Evolutionary conservation across 1,284 basidiomycete genomes (phyloP), one percentile per base, ranked within the genome.

Genomic region (Agroathelia rolfsii): DNA sequence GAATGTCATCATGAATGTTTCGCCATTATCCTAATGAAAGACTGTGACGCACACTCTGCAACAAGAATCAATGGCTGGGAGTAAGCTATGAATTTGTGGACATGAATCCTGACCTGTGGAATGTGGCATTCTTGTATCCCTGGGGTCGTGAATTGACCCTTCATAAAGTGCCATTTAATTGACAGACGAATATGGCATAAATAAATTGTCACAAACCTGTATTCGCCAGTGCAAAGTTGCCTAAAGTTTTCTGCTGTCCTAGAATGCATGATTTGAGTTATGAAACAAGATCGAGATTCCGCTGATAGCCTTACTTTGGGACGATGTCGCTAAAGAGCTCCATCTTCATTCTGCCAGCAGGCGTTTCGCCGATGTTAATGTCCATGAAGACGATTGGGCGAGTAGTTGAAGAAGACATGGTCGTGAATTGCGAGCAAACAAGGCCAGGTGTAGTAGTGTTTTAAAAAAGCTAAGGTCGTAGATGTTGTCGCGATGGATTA

Each of bases 191-290:
- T 16, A 23, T 9, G 22, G n/a, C n/a, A n/a, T n/a, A n/a, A n/a
- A n/a, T 28, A 10, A 33, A 29, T 22, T 27, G 24, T 11, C 11
- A 46, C 53, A 38, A 37, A 89, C 86, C 88, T 72, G 58, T 80
- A 87, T 60, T 97, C 93, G 19, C 95, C 94, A 0, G 94, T 97
- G 52, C 94, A 97, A 13, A 97, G 64, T 48, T 97, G 93, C 38
- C 94, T 70, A 49, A 98, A 98, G 64, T 98, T 98, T 60, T 98
- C 95, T 2, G 90, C 87, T 1, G 94, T 97, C 50, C 85, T 88
- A 43, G 13, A 34, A 28, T 14, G 18, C 15, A 18, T 11, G 9
- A 25, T 23, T 34, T n/a, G 14, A 12, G 10, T 17, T 9, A 8
- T 22, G 28, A 17, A 24, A 20, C 24, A 24, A 16, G 16, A 16